These are phyloP conservation scores for Mycena metata DNA, from an alignment of 768 basidiomycete species.

Conservation along the genomic window DNA sequence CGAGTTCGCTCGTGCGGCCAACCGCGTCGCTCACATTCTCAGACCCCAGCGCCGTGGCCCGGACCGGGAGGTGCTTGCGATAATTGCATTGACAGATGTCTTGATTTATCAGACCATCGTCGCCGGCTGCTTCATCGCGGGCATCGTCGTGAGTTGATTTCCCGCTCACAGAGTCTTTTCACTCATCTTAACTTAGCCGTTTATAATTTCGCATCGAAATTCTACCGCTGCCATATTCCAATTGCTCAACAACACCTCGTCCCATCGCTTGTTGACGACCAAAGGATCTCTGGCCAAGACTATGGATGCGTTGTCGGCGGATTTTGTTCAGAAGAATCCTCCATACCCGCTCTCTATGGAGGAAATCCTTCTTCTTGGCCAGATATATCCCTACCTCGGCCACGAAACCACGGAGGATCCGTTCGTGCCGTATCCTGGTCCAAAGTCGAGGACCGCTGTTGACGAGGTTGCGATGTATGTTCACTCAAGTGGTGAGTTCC, in stretches of 20 bases:
- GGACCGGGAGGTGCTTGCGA: slow-evolving; percentile 50
- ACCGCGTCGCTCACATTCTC: slow-evolving; percentile 56
- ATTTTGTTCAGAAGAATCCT: background rate
- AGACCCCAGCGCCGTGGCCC: slow-evolving; percentile 48
- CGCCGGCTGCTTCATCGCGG: slow-evolving; percentile 54
- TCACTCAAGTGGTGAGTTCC: slow-evolving; percentile 47
- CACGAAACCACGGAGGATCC: slow-evolving; percentile 47
- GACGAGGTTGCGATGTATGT: slow-evolving; percentile 52
- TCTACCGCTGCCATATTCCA: slow-evolving; percentile 52
- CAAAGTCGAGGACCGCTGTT: slow-evolving; percentile 29
- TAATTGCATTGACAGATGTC: slow-evolving; percentile 50
- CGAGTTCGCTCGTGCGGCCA: slow-evolving; percentile 41
- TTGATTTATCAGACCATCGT: slow-evolving; percentile 54
- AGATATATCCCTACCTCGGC: slow-evolving; percentile 59
- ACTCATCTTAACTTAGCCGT: slow-evolving; percentile 48
- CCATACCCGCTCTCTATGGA: slow-evolving; percentile 44
- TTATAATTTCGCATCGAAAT: slow-evolving; percentile 57
- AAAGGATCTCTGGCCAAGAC: slow-evolving; percentile 9
- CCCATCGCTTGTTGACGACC: slow-evolving; percentile 23
- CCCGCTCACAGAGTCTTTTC: background rate
- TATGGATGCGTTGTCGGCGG: background rate
- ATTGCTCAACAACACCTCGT: slow-evolving; percentile 51
- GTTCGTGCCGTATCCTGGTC: slow-evolving; percentile 47
- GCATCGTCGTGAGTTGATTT: slow-evolving; percentile 47
- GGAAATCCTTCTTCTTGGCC: slow-evolving; percentile 50